phyloP scores from a whole-genome alignment of 805 yeast genomes.

The Candida jianshihensis region DNA sequence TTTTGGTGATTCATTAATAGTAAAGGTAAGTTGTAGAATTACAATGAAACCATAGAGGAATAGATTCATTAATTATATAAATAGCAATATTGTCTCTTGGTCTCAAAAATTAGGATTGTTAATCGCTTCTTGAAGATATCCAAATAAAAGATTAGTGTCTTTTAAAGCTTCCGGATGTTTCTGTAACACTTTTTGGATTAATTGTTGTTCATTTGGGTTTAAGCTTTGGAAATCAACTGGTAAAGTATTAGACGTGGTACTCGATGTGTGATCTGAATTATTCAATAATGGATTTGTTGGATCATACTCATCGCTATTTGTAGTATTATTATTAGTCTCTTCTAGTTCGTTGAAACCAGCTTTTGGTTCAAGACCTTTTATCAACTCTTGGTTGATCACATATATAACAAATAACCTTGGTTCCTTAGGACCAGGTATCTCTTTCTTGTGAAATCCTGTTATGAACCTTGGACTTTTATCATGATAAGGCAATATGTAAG shows the following conservation, averaged over 20 bases:
- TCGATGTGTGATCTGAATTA: too few relatives aligned
- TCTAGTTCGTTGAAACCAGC: background rate
- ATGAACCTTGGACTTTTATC: constrained; percentile 16
- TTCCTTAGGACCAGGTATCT: background rate
- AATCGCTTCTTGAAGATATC: constrained; percentile 14
- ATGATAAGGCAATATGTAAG: constrained; percentile 32
- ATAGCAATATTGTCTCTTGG: too few relatives aligned
- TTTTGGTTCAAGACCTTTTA: background rate
- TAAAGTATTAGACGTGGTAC: too few relatives aligned
- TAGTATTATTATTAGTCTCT: too few relatives aligned
- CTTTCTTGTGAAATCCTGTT: constrained; percentile 2
- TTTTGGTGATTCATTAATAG: constrained; percentile 1
- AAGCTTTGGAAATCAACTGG: constrained; percentile 14
- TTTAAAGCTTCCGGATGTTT: constrained; percentile 14
- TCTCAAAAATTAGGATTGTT: too few relatives aligned
- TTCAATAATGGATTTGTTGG: background rate
- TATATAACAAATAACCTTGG: constrained; percentile 14
- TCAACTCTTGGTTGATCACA: constrained; percentile 18
- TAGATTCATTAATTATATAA: too few relatives aligned
- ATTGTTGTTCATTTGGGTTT: constrained; percentile 11
- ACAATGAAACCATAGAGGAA: background rate
- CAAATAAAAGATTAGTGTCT: constrained; percentile 15
- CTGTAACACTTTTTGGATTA: constrained; percentile 18
- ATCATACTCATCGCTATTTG: constrained; percentile 1
- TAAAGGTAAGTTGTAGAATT: background rate